Evolutionary conservation across 768 basidiomycete species (phyloP).

Genomic region (Antrodiella citrinella): DNA sequence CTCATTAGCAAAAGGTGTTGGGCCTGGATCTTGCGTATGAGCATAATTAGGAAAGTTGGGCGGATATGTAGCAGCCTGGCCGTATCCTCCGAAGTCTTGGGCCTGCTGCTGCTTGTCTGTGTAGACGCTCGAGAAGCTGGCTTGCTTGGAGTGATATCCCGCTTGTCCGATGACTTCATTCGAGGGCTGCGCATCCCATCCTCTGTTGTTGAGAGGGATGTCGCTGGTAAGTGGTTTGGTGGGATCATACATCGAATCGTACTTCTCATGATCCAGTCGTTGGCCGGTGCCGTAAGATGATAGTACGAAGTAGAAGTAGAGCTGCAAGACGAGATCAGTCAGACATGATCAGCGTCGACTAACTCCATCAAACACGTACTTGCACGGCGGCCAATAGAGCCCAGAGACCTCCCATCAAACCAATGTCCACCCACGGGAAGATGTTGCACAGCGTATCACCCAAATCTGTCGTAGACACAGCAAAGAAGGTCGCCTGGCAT

Average conservation of each 20-base stretch:
- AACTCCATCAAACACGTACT: too few species aligned
- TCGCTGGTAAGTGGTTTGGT: slow-evolving; percentile 45
- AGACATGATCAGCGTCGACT: slow-evolving; percentile 16
- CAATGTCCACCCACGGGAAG: slow-evolving; percentile 89
- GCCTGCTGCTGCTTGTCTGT: slow-evolving; percentile 30
- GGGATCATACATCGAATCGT: slow-evolving; percentile 62
- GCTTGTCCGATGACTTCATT: slow-evolving; percentile 25
- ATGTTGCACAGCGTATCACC: slow-evolving; percentile 76
- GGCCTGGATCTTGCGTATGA: slow-evolving; percentile 31
- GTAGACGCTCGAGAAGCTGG: slow-evolving; percentile 48
- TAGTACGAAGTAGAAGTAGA: slow-evolving; percentile 38
- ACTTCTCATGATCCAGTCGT: slow-evolving; percentile 73
- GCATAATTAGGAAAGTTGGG: slow-evolving; percentile 21
- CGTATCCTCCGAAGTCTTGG: slow-evolving; percentile 16
- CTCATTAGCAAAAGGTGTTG: slow-evolving; percentile 28
- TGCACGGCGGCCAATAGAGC: slow-evolving; percentile 70
- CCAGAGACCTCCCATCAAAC: slow-evolving; percentile 89
- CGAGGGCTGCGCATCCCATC: slow-evolving; percentile 58
- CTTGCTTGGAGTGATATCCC: slow-evolving; percentile 40
- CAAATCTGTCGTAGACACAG: slow-evolving; percentile 34
- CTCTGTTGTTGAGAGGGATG: slow-evolving; percentile 56
- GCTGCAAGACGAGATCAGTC: slow-evolving; percentile 35
- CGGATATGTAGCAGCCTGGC: slow-evolving; percentile 12
- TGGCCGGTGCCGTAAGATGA: slow-evolving; percentile 67
- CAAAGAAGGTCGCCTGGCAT: slow-evolving; percentile 58